phyloP scores from a whole-genome alignment of 768 basidiomycete genomes.

The Tricholoma sp. region DNA sequence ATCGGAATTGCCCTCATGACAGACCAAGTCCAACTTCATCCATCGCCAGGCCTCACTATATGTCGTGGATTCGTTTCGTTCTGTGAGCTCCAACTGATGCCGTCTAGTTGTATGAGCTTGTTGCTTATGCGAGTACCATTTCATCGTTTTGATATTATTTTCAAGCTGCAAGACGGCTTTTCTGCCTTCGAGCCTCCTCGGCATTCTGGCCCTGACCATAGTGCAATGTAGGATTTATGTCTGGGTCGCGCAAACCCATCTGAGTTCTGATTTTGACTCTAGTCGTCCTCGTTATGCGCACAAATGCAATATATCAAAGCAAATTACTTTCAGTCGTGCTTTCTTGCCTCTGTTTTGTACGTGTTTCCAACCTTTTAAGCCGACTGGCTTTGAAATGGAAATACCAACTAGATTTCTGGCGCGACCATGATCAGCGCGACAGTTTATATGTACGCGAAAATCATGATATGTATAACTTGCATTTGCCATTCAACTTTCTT shows the following conservation, averaged over 20 bases:
- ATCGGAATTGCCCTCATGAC: background rate
- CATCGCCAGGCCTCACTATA: background rate
- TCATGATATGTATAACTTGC: background rate
- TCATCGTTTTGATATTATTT: background rate
- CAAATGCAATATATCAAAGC: conserved; percentile 22
- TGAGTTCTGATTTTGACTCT: background rate
- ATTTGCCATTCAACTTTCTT: background rate
- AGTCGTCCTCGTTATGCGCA: conserved; percentile 24
- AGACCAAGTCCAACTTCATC: background rate
- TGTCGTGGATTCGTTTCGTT: background rate
- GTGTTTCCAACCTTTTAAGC: background rate
- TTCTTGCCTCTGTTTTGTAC: conserved; percentile 13
- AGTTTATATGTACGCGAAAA: background rate
- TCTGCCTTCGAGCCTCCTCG: background rate
- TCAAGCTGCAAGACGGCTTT: background rate
- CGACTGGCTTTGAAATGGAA: background rate
- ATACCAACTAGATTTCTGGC: background rate
- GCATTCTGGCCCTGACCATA: background rate
- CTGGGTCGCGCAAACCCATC: background rate
- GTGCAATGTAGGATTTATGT: background rate
- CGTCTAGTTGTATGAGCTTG: background rate
- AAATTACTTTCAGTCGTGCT: conserved; percentile 12
- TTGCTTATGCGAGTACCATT: background rate
- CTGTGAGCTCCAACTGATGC: background rate
- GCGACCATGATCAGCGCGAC: background rate